Conservation (phyloP, 192 early-diverging fungal genomes). For the Backusella morwellensis region DNA sequence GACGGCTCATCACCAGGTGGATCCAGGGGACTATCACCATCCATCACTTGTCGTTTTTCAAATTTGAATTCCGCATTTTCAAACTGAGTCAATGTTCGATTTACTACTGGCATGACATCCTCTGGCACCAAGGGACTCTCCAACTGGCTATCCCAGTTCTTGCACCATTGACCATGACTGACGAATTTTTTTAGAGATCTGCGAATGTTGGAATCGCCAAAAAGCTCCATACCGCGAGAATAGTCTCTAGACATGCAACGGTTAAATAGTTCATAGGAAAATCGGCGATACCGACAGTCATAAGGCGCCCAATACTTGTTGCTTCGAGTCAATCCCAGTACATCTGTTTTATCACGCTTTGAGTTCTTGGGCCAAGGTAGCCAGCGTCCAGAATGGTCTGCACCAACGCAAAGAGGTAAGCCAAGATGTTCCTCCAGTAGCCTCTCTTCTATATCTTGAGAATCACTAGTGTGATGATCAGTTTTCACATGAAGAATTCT, state of each 20-base stretch:
- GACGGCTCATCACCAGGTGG: not conserved
- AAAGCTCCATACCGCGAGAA: slow-evolving; percentile 40
- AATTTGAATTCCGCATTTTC: not conserved
- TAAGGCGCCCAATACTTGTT: slow-evolving; percentile 49
- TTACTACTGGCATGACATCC: not conserved
- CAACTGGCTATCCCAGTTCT: not conserved
- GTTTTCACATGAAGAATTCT: not conserved
- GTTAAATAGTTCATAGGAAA: slow-evolving; percentile 38
- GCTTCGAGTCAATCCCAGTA: slow-evolving; percentile 31
- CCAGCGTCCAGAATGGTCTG: slow-evolving; percentile 44
- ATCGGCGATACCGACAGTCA: slow-evolving; percentile 39
- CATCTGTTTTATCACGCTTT: not conserved
- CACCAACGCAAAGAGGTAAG: slow-evolving; percentile 41
- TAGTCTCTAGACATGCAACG: slow-evolving; percentile 31
- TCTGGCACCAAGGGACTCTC: not conserved
- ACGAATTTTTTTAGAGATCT: slow-evolving; percentile 45
- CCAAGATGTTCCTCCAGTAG: slow-evolving; percentile 32
- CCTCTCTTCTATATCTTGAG: not conserved
- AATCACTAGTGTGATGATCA: not conserved
- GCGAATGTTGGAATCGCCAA: slow-evolving; percentile 49
- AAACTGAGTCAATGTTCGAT: not conserved
- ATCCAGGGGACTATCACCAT: not conserved
- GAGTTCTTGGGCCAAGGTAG: slow-evolving; percentile 10
- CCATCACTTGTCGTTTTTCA: not conserved
- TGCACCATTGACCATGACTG: slow-evolving; percentile 45